Base-by-base conservation (phyloP, 2,329 filamentous ascomycete species). In the Calonectria hawksworthii region DNA sequence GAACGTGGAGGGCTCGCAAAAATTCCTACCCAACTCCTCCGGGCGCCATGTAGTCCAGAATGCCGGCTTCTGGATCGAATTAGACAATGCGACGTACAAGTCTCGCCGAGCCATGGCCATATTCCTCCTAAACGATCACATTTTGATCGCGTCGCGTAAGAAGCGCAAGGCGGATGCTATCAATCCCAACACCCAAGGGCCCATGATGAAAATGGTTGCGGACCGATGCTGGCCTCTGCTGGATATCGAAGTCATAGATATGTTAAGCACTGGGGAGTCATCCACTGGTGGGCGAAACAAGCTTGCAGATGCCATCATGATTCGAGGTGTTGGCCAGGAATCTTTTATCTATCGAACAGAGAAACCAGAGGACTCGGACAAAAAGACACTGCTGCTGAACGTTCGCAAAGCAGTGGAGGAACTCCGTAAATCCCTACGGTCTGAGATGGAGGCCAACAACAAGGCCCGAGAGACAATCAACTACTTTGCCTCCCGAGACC, bases 51-150 rank as follows among this genome's bases (percentile, higher is more conserved):
- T 99, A 59, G 92, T 99, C 2, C 93, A 98, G 84, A 96, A 99
- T 84, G 98, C 96, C 5, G 94, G 95, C 1, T 92, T 94, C 63
- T 99, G 97, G 97, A 94, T 99, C 74, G 96, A 99, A 86, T 89
- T 99, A 75, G 98, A 99, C 85, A 98, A 97, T 77, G 97, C 97
- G 14, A 99, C 97, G 0, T 99, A 98, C 93, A 98, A 98, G 85
- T 95, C 96, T 5, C 90, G 94, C 77, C 90, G 97, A 52, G 93
- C 96, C 34, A 96, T 99, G 84, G 95, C 98, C 82, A 92, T 99
- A 74, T 96, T 99, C 74, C 86, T 99, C 73, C 89, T 99, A 3
- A 99, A 99, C 83, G 97, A 99, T 82, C 96, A 99, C 84, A 88
- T 99, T 2, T 90, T 99, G 28, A 91, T 99, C 65, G 97, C 97